These are phyloP conservation scores for Fistulina hepatica DNA, from an alignment of 1,284 basidiomycete species.

Conservation along the genomic window DNA sequence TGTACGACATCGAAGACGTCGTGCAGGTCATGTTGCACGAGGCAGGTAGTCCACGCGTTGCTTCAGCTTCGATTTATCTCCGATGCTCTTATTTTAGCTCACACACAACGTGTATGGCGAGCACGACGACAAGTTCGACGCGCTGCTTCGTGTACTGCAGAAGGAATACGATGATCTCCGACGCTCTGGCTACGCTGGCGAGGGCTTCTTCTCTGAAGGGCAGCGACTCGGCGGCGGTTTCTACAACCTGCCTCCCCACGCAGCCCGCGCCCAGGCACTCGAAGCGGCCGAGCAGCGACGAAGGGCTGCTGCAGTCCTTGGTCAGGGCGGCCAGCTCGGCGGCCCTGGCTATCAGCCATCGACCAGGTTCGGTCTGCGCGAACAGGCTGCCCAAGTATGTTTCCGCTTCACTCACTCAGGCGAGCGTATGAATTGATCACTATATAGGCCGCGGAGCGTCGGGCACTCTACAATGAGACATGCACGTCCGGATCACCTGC, in stretches of 20 bases:
- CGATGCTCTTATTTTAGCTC: conserved; percentile 35
- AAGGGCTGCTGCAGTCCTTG: conserved; percentile 18
- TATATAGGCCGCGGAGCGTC: no score
- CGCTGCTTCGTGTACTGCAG: conserved; percentile 63
- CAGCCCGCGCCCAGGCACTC: conserved; percentile 55
- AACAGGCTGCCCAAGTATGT: no score
- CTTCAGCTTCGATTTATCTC: conserved; percentile 1
- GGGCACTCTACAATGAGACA: no score
- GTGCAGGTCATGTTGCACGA: conserved; percentile 81
- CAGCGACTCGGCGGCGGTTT: conserved; percentile 48
- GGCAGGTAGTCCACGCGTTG: conserved; percentile 29
- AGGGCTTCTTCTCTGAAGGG: conserved; percentile 75
- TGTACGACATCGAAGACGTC: conserved; percentile 67
- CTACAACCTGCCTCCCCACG: conserved; percentile 52
- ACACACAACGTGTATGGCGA: conserved; percentile 83
- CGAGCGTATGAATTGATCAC: no score
- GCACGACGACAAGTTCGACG: conserved; percentile 78
- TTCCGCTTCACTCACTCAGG: no score
- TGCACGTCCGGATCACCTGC: no score
- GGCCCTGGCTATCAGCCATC: neutral
- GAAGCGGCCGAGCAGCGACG: conserved; percentile 68
- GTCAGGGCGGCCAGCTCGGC: conserved; percentile 13
- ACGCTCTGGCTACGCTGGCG: conserved; percentile 64
- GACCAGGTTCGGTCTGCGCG: no score
- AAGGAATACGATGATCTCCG: conserved; percentile 74